A percentile compares a stretch with the other conserved stretches of the same genome.
These are phyloP conservation scores for Miscanthus sacchariflorus DNA, from an alignment of 202 grass and related monocot genomes.

Conservation along the genomic window DNA sequence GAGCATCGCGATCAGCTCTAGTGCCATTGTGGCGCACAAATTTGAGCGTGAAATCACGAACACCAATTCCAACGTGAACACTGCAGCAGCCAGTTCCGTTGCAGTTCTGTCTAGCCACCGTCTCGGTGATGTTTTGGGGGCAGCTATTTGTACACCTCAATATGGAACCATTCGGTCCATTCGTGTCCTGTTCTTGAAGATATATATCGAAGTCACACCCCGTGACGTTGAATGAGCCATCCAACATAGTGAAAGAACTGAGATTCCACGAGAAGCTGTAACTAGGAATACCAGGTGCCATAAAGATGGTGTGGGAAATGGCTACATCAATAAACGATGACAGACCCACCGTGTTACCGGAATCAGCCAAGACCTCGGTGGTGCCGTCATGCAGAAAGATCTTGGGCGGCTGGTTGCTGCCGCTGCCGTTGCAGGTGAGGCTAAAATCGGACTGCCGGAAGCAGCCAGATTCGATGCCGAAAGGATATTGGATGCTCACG, in stretches of 20 bases:
- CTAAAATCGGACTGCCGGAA: background rate
- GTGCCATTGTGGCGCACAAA: background rate
- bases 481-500: background rate
- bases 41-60: background rate
- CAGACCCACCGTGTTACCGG: background rate
- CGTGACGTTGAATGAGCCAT: background rate
- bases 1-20: background rate
- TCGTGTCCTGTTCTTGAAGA: background rate
- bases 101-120: background rate
- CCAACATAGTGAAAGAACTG: background rate
- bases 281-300: background rate
- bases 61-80: rapidly evolving
- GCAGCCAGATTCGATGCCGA: background rate
- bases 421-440: background rate
- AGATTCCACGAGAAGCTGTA: background rate
- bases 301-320: background rate
- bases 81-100: slow-evolving; percentile 14
- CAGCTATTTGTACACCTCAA: background rate
- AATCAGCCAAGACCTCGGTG: background rate
- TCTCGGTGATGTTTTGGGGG: background rate
- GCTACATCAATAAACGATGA: background rate
- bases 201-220: background rate
- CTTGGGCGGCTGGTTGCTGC: background rate
- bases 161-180: background rate
- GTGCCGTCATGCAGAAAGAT: background rate